These are phyloP conservation scores for Aspergillus japonicus DNA, from an alignment of 2,329 filamentous ascomycete species.

Conservation along the genomic window DNA sequence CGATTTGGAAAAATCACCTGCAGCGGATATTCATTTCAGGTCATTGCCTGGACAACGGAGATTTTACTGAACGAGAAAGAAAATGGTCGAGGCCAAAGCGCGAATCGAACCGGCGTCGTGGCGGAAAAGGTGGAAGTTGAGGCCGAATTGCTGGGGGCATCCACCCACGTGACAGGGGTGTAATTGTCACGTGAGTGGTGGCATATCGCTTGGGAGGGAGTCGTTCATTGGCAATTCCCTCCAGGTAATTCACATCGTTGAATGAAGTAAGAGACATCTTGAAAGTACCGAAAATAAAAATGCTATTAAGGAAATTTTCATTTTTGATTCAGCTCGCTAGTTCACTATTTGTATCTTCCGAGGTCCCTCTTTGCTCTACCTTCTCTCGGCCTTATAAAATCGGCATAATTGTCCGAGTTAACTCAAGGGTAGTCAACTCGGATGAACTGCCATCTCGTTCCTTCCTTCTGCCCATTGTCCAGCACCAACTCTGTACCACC, in stretches of 20 bases:
- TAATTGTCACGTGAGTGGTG: conserved; percentile 3
- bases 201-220: background rate
- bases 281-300: background rate
- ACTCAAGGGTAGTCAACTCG: no score
- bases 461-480: no score
- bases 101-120: conserved; percentile 34
- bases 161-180: conserved; percentile 1
- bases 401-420: no score
- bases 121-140: conserved; percentile 11
- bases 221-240: background rate
- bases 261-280: background rate
- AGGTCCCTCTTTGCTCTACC: no score
- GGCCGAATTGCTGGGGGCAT: background rate
- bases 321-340: no score
- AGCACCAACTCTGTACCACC: no score
- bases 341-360: no score
- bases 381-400: no score
- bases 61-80: background rate
- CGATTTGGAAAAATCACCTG: conserved; percentile 7
- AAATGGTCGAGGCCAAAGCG: conserved; percentile 16
- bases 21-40: background rate
- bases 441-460: no score
- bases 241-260: background rate
- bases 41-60: conserved; percentile 12
- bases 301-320: background rate